Conservation (phyloP, 352 stramenopile species). For the Pythium volutum region DNA sequence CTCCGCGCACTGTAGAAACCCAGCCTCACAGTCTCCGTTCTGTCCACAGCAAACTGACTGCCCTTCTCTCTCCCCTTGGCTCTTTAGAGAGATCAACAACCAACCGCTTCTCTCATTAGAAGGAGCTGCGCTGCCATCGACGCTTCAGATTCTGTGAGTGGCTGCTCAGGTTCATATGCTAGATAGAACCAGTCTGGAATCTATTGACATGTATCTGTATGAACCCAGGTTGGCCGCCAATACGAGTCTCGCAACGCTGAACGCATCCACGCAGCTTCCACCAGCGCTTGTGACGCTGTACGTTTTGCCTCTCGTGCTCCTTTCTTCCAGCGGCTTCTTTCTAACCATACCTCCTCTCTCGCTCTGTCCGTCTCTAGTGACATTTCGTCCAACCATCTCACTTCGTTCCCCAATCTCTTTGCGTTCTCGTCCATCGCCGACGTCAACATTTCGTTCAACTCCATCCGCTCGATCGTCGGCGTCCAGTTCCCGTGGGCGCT, state of each 20-base stretch:
- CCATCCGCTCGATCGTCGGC: constrained; percentile 9
- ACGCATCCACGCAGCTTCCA: constrained; percentile 9
- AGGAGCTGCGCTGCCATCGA: constrained; percentile 4
- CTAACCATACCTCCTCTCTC: background rate
- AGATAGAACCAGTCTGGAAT: too few relatives aligned
- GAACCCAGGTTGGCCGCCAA: background rate
- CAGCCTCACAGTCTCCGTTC: background rate
- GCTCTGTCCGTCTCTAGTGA: background rate
- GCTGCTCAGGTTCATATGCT: background rate
- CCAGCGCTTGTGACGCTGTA: constrained; percentile 7
- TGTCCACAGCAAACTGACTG: background rate
- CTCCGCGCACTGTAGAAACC: constrained; percentile 16
- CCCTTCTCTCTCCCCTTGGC: background rate
- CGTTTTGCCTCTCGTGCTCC: background rate
- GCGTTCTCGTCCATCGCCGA: constrained; percentile 11
- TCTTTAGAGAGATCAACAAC: constrained; percentile 8
- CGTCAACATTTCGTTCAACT: constrained; percentile 18
- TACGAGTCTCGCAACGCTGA: constrained; percentile 10
- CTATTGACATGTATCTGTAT: background rate
- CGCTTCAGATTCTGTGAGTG: constrained; percentile 15
- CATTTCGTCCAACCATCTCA: constrained; percentile 16
- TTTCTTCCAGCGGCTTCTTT: background rate
- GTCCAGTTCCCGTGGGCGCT: constrained; percentile 25
- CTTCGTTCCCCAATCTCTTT: constrained; percentile 14
- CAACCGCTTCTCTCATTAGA: constrained; percentile 13